Percentiles rank a stretch among this genome's conserved stretches.
These are phyloP conservation scores for Bodo saltans DNA, from an alignment of 78 protist species.

Conservation along the genomic window DNA sequence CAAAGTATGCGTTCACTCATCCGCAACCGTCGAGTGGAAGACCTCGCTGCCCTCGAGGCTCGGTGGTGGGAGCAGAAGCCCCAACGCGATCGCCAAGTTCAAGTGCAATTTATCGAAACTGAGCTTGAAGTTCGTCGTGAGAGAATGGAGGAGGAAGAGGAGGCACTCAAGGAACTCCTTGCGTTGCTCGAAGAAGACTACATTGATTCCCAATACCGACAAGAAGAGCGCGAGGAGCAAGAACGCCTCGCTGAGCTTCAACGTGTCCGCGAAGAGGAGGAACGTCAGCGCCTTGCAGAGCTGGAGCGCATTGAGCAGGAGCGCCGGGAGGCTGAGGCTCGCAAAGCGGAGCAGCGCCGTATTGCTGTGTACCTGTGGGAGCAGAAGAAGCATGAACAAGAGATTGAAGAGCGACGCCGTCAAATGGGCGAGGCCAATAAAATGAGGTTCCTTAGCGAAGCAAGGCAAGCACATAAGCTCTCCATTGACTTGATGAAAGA, in stretches of 20 bases:
- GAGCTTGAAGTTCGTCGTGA: background rate
- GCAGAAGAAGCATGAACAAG: background rate
- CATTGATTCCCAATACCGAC: background rate
- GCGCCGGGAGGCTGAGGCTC: background rate
- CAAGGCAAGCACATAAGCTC: background rate
- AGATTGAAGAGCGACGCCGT: background rate
- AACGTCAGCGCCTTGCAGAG: background rate
- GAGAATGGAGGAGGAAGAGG: background rate
- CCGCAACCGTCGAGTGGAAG: background rate
- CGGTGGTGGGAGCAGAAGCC: background rate
- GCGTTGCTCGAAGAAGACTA: background rate
- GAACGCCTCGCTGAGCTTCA: background rate
- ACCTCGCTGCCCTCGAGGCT: background rate
- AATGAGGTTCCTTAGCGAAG: background rate
- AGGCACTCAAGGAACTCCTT: background rate
- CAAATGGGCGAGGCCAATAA: background rate
- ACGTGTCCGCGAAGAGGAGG: background rate
- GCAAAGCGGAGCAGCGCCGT: background rate
- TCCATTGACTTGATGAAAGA: background rate
- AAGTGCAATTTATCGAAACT: background rate
- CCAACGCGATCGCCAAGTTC: background rate
- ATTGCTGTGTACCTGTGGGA: background rate
- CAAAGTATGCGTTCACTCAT: background rate
- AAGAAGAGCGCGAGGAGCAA: constrained; percentile 15
- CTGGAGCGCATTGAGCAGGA: background rate